phyloP scores from a whole-genome alignment of 2,329 filamentous ascomycete species.

The Ciborinia camelliae region DNA sequence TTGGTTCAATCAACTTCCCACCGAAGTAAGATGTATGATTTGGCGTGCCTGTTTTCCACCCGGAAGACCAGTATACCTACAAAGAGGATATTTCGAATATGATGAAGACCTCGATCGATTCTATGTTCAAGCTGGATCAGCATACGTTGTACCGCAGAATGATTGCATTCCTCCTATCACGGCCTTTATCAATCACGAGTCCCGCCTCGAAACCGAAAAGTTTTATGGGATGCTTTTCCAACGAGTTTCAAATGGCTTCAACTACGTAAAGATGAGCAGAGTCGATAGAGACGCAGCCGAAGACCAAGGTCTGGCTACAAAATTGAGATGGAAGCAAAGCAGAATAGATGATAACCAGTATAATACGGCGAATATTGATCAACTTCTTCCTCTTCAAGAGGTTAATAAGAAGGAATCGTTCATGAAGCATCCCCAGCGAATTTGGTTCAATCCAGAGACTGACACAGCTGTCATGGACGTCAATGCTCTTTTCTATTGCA shows the following conservation, averaged over 20 bases:
- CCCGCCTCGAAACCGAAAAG: not conserved
- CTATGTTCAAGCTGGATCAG: not conserved
- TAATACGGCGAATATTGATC: not conserved
- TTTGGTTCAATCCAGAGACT: no score
- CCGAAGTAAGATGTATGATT: not conserved
- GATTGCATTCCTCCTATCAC: not conserved
- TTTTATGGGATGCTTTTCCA: not conserved
- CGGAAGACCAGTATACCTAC: not conserved
- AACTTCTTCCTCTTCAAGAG: not conserved
- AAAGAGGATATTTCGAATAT: not conserved
- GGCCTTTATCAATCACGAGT: not conserved
- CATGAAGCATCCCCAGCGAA: no score
- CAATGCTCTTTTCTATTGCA: not conserved
- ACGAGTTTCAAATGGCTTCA: not conserved
- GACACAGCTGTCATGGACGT: not conserved
- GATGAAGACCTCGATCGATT: not conserved
- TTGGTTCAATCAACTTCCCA: not conserved
- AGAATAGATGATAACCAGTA: not conserved
- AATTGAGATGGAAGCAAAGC: not conserved
- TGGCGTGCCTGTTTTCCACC: not conserved
- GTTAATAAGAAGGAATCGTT: no score
- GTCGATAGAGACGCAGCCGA: no score
- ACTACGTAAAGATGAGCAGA: not conserved
- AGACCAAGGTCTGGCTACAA: not conserved
- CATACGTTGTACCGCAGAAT: not conserved